Percentiles rank a stretch among this genome's conserved stretches.
phyloP scores from a whole-genome alignment of 306 rosid species.

The Astragalus membranaceus region DNA sequence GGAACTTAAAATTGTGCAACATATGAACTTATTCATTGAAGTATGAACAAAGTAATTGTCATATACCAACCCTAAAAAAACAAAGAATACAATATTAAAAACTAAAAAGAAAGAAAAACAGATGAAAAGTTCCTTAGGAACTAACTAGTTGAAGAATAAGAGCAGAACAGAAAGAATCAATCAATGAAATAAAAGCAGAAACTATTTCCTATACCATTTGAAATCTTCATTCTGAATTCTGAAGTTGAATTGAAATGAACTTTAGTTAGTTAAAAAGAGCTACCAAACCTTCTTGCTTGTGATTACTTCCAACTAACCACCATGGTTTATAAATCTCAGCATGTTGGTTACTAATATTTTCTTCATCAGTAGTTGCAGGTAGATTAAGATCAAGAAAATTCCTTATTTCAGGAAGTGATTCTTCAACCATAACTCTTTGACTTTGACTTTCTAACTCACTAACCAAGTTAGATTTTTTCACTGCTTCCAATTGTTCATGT shows the following conservation, averaged over 20 bases:
- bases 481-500: not conserved
- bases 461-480: too few relatives aligned
- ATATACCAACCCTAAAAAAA: not conserved
- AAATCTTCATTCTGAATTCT: not conserved
- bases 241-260: not conserved
- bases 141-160: too few relatives aligned
- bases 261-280: conserved; percentile 39
- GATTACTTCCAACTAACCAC: conserved; percentile 43
- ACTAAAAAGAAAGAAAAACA: not conserved
- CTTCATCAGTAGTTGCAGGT: conserved; percentile 60
- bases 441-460: not conserved
- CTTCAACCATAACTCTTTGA: conserved; percentile 22
- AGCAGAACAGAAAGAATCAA: conserved; percentile 35
- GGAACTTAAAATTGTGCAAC: too few relatives aligned
- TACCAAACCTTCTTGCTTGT: conserved; percentile 36
- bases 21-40: conserved; percentile 22
- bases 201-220: conserved; percentile 40
- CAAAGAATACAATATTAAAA: not conserved
- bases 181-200: conserved; percentile 51
- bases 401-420: conserved; percentile 49
- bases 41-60: conserved; percentile 23
- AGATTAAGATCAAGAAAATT: conserved; percentile 82
- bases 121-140: not conserved
- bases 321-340: conserved; percentile 36
- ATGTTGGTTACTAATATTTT: conserved; percentile 18